Base-by-base conservation (phyloP, 1,284 basidiomycete genomes). In the Irpex sp. region DNA sequence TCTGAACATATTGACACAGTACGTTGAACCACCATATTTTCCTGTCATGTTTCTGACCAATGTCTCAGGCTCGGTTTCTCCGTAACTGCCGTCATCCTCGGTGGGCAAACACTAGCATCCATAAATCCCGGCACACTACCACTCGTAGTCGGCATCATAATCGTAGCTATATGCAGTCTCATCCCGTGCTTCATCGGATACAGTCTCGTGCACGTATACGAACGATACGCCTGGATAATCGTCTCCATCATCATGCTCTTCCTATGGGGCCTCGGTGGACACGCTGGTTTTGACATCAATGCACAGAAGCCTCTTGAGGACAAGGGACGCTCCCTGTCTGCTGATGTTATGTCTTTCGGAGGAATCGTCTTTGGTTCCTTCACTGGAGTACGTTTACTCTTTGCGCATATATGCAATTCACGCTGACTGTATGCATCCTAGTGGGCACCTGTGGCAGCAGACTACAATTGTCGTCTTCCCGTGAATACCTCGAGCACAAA, bases 181-280 rank as follows among this genome's bases (percentile, higher is more conserved):
- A 71, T 83, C n/a, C 81, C 81, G 15, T 82, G 81, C 64, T 81
- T 83, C 62, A 68, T 83, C 19, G 82, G 81, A 1, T 83, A 88
- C 69, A 69, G 81, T 63, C 75, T 85, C 61, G 77, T 88, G 9
- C 85, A 87, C 69, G 69, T 78, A 62, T 88, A 85, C 69, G 86
- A 89, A 66, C 79, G 85, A 11, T 87, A 84, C 65, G 82, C 85
- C 6, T 90, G 88, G 88, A 79, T 85, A 3, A 72, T 82, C 31
- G 79, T 82, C 38, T 74, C 84, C 62, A 74, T 86, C 70, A 79
- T 86, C 69, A 85, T 85, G 78, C 75, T 81, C 65, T 82, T 85
- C 68, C 76, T 82, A 51, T 83, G 82, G 67, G 87, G 84, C 15
- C 68, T 88, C 1, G 85, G 84, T 0, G 78, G 79, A 15, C 76